Evolutionary conservation across 148 eudicot species (phyloP), one percentile per base, ranked within the genome.

Genomic region (Agrostemma githago): DNA sequence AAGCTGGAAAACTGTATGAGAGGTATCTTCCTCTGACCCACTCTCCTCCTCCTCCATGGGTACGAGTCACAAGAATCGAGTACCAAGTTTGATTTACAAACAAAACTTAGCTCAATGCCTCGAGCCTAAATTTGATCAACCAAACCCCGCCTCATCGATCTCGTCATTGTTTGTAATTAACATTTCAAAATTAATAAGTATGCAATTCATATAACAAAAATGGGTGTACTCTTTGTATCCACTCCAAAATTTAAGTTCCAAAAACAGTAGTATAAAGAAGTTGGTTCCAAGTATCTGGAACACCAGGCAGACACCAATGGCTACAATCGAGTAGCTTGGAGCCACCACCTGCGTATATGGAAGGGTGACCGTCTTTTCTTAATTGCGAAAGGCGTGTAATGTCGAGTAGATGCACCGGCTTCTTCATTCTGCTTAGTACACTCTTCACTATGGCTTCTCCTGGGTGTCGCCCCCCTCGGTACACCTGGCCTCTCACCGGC

Each of bases 301-400:
- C 93, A 19, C 96, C 96, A 7, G 96, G 80, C 9, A 90, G 82
- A 79, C 96, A 87, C 96, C 91, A 92, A 68, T 90, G 97, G 73
- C 92, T 90, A 79, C 96, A 90, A 71, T 92, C 96, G 7, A 74
- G 68, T 3, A 62, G 70, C 62, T 74, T 76, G 0, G 62, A 20
- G 14, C 74, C 85, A 17, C 85, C 83, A 9, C 77, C 80, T 0
- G 84, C 82, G 53, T 88, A 87, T 12, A 60, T 66, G 0, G 90
- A 82, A 42, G 96, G 89, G 73, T 88, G 96, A 2, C 89, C 92
- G 56, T 90, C 92, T 82, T 88, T 90, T 66, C 96, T 76, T 38
- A 90, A 57, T 40, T 90, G 89, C 26, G 87, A 82, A 14, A 85
- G 88, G 78, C 84, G 74, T 8, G 87, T 72, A 19, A 90, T 84